These are phyloP conservation scores for Bipolaris victoriae DNA, from an alignment of 2,329 filamentous ascomycete species.

Conservation along the genomic window DNA sequence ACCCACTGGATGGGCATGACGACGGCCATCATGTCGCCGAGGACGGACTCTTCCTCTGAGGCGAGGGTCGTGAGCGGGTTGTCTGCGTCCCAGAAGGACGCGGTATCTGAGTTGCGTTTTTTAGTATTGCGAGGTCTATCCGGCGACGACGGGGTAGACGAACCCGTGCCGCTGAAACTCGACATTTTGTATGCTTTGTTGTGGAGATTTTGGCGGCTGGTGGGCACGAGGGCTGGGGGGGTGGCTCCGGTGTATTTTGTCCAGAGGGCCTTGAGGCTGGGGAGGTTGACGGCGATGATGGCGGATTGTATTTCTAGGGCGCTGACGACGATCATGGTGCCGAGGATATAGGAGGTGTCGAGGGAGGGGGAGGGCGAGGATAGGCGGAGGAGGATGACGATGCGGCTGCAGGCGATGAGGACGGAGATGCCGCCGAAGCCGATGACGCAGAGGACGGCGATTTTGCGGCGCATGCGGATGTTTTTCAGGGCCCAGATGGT, in stretches of 20 bases:
- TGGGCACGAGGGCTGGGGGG: not conserved
- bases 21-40: slow-evolving; percentile 9
- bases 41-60: slow-evolving; percentile 7
- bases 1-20: slow-evolving; percentile 10
- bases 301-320: slow-evolving; percentile 10
- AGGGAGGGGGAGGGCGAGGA: not conserved
- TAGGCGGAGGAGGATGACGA: not conserved
- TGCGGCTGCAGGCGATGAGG: slow-evolving; percentile 7
- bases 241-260: not conserved
- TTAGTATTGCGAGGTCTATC: not conserved
- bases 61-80: slow-evolving; percentile 5
- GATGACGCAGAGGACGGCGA: slow-evolving; percentile 6
- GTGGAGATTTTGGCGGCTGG: not conserved
- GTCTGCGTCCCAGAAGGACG: not conserved
- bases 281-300: slow-evolving; percentile 8
- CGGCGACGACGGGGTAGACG: not conserved
- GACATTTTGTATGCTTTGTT: not conserved
- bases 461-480: slow-evolving; percentile 3
- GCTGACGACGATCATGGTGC: slow-evolving; percentile 1
- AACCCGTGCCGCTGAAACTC: not conserved
- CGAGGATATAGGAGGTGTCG: not conserved
- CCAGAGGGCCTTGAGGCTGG: slow-evolving; percentile 8
- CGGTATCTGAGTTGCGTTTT: not conserved
- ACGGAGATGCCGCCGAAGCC: slow-evolving; percentile 7
- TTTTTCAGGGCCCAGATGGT: not conserved